These are phyloP conservation scores for Trichoderma cornu-damae DNA, from an alignment of 2,329 filamentous ascomycete species.

Conservation along the genomic window DNA sequence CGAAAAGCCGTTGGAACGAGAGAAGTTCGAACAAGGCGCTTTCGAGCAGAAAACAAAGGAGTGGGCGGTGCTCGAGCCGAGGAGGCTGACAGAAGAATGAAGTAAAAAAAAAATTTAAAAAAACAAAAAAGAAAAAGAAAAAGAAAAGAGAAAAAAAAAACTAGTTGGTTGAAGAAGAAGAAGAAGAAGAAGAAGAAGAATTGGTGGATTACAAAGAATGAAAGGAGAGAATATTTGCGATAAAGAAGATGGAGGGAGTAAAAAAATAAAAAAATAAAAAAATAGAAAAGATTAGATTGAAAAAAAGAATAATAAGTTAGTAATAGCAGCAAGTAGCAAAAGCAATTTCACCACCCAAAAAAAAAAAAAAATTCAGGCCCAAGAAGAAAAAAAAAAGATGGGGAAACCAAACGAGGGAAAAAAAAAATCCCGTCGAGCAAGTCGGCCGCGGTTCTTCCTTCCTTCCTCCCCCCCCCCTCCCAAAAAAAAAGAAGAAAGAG, in stretches of 20 bases:
- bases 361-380: neutral
- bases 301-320: conserved; percentile 2
- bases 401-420: neutral
- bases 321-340: no score
- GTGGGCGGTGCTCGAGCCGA: neutral
- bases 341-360: no score
- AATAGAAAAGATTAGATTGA: neutral
- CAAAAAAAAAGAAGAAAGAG: neutral
- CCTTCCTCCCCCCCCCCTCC: no score
- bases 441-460: conserved; percentile 1
- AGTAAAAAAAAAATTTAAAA: no score
- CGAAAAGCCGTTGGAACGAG: conserved; percentile 9
- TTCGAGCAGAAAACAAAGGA: conserved; percentile 8
- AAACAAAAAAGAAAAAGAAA: neutral
- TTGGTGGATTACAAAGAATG: neutral
- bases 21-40: neutral
- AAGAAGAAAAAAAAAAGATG: no score
- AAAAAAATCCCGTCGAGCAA: conserved; percentile 2
- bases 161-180: no score
- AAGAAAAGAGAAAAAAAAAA: neutral
- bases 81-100: neutral
- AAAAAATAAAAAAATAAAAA: neutral
- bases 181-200: neutral
- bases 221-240: neutral
- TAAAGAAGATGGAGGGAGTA: neutral